These are phyloP conservation scores for Canariomyces notabilis DNA, from an alignment of 2,329 filamentous ascomycete species.

Conservation along the genomic window DNA sequence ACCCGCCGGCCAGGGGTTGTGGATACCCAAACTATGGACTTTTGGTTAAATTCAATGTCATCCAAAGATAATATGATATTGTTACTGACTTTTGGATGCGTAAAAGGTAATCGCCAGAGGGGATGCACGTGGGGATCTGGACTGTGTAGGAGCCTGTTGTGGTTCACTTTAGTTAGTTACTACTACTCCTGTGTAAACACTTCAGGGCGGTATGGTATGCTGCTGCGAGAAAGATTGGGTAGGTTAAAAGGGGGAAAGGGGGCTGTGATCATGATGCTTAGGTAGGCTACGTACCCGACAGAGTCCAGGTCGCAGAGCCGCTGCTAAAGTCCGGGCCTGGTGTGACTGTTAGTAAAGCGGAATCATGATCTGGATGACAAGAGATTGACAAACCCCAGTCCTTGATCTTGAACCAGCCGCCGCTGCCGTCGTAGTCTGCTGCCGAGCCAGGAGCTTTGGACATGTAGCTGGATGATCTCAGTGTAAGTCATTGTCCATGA, in stretches of 20 bases:
- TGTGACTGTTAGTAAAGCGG: background rate
- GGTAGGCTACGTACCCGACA: slow-evolving; percentile 6
- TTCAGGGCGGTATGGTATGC: no score
- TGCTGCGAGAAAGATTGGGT: background rate
- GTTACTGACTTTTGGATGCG: no score
- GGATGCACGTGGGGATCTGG: slow-evolving; percentile 48
- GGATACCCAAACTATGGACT: no score
- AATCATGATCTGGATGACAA: background rate
- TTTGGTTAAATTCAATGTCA: no score
- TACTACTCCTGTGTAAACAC: no score
- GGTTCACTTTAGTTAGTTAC: no score
- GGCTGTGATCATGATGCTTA: no score
- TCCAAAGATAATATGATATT: no score
- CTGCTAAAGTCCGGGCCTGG: slow-evolving; percentile 14
- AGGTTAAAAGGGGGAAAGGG: background rate
- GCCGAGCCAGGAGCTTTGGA: slow-evolving; percentile 36
- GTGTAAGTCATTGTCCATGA: background rate
- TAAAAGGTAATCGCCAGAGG: slow-evolving; percentile 55
- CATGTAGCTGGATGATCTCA: slow-evolving; percentile 34
- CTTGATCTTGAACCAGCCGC: slow-evolving; percentile 41
- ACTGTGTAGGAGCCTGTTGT: slow-evolving; percentile 30
- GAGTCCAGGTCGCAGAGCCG: slow-evolving; percentile 11
- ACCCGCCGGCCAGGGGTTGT: slow-evolving; percentile 36
- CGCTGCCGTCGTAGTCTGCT: slow-evolving; percentile 35
- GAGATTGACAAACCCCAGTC: slow-evolving; percentile 26